phyloP scores from a whole-genome alignment of 2,329 filamentous ascomycete species.

The Arthrinium puccinioides region DNA sequence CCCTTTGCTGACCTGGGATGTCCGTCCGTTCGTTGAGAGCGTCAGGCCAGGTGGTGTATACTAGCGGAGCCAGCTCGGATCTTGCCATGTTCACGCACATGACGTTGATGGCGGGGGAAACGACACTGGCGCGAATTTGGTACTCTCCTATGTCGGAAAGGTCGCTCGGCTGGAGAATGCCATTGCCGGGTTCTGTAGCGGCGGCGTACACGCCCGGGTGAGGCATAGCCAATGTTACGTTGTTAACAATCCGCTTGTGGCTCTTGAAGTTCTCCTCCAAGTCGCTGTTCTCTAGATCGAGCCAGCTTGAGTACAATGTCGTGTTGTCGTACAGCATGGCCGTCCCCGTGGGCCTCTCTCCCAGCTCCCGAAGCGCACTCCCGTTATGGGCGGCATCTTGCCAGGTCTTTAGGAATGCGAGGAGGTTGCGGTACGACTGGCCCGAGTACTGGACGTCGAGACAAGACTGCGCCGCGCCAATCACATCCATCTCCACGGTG shows the following conservation, averaged over 20 bases:
- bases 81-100: slow-evolving; percentile 60
- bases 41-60: slow-evolving; percentile 56
- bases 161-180: slow-evolving; percentile 62
- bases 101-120: slow-evolving; percentile 64
- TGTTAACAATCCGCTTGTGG: slow-evolving; percentile 58
- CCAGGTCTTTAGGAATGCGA: slow-evolving; percentile 55
- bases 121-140: slow-evolving; percentile 58
- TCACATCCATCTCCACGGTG: slow-evolving; percentile 27
- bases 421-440: slow-evolving; percentile 62
- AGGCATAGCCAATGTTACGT: slow-evolving; percentile 71
- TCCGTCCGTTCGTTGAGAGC: slow-evolving; percentile 25
- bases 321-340: slow-evolving; percentile 66
- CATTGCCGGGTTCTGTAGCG: slow-evolving; percentile 52
- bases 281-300: slow-evolving; percentile 47
- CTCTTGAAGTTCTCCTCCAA: slow-evolving; percentile 41
- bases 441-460: slow-evolving; percentile 63
- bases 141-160: slow-evolving; percentile 63
- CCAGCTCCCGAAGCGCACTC: slow-evolving; percentile 25
- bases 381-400: slow-evolving; percentile 34
- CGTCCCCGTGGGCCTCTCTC: slow-evolving; percentile 48
- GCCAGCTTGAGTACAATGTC: slow-evolving; percentile 63
- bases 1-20: slow-evolving; percentile 24
- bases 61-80: slow-evolving; percentile 53
- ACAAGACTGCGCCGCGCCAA: slow-evolving; percentile 46
- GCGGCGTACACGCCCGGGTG: slow-evolving; percentile 62